Conservation (phyloP, 208 protist genomes). For the Leishmania tarentolae region DNA sequence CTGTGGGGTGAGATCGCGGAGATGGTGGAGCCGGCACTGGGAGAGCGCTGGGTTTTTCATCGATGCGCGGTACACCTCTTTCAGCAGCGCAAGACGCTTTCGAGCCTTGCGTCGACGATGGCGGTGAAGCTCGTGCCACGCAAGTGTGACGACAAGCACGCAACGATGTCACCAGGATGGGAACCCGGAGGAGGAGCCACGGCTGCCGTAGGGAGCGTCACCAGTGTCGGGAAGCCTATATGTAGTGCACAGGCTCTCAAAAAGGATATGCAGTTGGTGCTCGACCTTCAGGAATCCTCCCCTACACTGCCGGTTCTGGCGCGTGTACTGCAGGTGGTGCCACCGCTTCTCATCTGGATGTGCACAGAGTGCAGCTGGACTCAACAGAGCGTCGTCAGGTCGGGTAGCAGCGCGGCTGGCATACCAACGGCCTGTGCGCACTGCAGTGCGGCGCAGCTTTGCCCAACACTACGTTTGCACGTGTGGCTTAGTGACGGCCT, state of each 20-base stretch:
- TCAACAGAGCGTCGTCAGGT: background rate
- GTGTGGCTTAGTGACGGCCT: slow-evolving; percentile 56
- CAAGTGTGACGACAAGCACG: background rate
- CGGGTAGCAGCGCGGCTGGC: background rate
- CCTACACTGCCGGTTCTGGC: slow-evolving; percentile 30
- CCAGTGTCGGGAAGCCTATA: background rate
- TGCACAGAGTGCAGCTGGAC: slow-evolving; percentile 10
- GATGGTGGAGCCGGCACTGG: slow-evolving; percentile 22
- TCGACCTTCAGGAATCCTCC: slow-evolving; percentile 22
- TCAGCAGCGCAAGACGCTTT: slow-evolving; percentile 56
- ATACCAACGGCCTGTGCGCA: slow-evolving; percentile 20
- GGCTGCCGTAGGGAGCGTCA: background rate
- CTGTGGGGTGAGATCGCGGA: slow-evolving; percentile 70
- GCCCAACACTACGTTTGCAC: slow-evolving; percentile 24
- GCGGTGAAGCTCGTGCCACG: slow-evolving; percentile 25
- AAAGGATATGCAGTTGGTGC: slow-evolving; percentile 17
- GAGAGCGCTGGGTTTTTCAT: slow-evolving; percentile 68
- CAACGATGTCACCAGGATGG: background rate
- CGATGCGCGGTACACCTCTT: slow-evolving; percentile 60
- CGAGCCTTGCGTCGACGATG: slow-evolving; percentile 28
- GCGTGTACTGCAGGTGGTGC: slow-evolving; percentile 17
- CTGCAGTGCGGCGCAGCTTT: slow-evolving; percentile 28
- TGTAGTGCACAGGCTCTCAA: background rate
- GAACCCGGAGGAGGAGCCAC: background rate
- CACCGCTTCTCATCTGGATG: slow-evolving; percentile 16